Evolutionary conservation across 2,329 filamentous ascomycete genomes (phyloP).

Genomic region (Pseudogymnoascus sp.): DNA sequence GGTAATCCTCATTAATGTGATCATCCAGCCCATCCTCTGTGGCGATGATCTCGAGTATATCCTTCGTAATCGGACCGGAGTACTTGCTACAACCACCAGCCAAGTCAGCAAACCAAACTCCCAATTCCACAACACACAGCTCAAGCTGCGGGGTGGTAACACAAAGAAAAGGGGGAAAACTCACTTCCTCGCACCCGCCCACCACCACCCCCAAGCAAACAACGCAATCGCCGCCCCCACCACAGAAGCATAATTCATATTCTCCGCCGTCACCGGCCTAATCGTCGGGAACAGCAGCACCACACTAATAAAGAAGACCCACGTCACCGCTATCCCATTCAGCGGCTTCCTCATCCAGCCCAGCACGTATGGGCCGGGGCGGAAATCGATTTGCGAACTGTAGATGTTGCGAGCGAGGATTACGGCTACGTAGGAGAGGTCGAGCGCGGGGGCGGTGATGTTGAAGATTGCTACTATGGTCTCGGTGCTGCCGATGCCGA

Average conservation of each 20-base stretch:
- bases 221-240: slow-evolving; percentile 38
- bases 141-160: no score
- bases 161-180: neutral
- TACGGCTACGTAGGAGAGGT: slow-evolving; percentile 51
- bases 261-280: slow-evolving; percentile 39
- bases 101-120: neutral
- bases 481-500: slow-evolving; percentile 42
- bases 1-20: neutral
- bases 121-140: no score
- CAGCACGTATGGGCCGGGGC: slow-evolving; percentile 47
- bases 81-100: slow-evolving; percentile 40
- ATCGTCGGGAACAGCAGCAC: slow-evolving; percentile 49
- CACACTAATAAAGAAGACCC: slow-evolving; percentile 56
- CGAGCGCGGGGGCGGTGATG: slow-evolving; percentile 45
- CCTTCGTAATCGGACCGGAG: slow-evolving; percentile 50
- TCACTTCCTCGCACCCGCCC: slow-evolving; percentile 23
- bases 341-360: slow-evolving; percentile 47
- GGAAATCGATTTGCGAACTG: slow-evolving; percentile 33
- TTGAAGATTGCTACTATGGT: slow-evolving; percentile 47
- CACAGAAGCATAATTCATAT: slow-evolving; percentile 45
- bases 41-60: slow-evolving; percentile 38
- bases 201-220: slow-evolving; percentile 46
- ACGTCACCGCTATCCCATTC: slow-evolving; percentile 49
- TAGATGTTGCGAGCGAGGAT: slow-evolving; percentile 52
- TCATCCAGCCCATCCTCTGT: slow-evolving; percentile 27